phyloP scores from a whole-genome alignment of 306 rosid species.

The Coriaria nepalensis region DNA sequence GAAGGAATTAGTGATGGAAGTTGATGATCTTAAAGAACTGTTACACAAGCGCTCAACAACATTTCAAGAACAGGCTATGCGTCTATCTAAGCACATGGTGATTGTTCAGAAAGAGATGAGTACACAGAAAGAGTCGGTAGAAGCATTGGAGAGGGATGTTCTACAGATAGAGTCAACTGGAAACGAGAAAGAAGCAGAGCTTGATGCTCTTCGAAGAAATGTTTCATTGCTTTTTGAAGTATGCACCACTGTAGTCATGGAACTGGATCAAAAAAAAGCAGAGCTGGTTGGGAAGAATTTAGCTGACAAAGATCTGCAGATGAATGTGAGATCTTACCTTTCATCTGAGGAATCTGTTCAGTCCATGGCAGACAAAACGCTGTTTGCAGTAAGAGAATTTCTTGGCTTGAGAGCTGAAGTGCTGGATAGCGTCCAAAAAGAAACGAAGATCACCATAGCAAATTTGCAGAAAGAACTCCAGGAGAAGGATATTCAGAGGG shows the following conservation, averaged over 20 bases:
- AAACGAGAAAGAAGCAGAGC: conserved; percentile 41
- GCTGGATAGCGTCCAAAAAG: conserved; percentile 45
- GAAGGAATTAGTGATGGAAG: conserved; percentile 35
- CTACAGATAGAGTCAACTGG: conserved; percentile 14
- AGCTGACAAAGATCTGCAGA: conserved; percentile 20
- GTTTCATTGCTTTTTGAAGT: conserved; percentile 51
- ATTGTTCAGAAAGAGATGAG: conserved; percentile 39
- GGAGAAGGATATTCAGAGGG: conserved; percentile 87
- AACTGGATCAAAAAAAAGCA: conserved; percentile 44
- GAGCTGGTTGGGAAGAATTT: conserved; percentile 45
- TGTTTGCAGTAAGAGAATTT: conserved; percentile 51
- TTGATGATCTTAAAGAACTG: conserved; percentile 42
- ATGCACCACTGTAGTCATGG: conserved; percentile 37
- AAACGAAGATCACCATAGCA: conserved; percentile 53
- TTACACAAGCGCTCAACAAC: conserved; percentile 35
- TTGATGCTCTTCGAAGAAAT: conserved; percentile 38
- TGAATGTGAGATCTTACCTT: conserved; percentile 10
- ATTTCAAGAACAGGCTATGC: conserved; percentile 36
- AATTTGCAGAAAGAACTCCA: conserved; percentile 81
- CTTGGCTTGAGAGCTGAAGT: conserved; percentile 46
- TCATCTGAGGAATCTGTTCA: conserved; percentile 49
- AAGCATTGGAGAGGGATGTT: conserved; percentile 45
- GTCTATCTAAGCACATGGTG: conserved; percentile 30
- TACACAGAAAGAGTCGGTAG: conserved; percentile 47
- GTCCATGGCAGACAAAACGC: conserved; percentile 47